These are phyloP conservation scores for Backusella parvicylindrica DNA, from an alignment of 192 early-diverging fungal genomes.

Conservation along the genomic window DNA sequence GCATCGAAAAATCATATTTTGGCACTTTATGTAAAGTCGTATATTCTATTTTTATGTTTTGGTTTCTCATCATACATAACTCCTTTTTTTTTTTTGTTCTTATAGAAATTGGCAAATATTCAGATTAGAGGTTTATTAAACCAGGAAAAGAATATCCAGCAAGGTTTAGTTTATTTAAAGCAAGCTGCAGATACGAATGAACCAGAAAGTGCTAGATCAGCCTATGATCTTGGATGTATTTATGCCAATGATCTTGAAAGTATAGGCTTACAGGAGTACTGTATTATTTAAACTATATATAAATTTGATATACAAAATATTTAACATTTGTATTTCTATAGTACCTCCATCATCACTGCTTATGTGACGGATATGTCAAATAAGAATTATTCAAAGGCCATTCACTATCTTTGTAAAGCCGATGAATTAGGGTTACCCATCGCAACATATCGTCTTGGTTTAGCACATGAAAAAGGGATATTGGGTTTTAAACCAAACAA, in stretches of 20 bases:
- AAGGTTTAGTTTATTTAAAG: slow-evolving; percentile 82
- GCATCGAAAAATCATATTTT: slow-evolving; percentile 63
- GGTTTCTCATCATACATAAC: neutral
- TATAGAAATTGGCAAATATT: slow-evolving; percentile 72
- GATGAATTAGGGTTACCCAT: slow-evolving; percentile 67
- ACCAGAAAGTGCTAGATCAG: slow-evolving; percentile 68
- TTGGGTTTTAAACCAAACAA: slow-evolving; percentile 64
- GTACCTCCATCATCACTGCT: neutral
- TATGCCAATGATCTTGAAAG: slow-evolving; percentile 65
- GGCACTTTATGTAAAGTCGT: slow-evolving; percentile 53
- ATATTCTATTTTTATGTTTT: neutral
- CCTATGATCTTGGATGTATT: slow-evolving; percentile 76
- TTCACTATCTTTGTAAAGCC: slow-evolving; percentile 69
- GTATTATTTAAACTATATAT: neutral
- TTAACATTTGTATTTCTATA: neutral
- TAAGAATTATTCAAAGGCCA: slow-evolving; percentile 57
- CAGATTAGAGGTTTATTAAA: slow-evolving; percentile 73
- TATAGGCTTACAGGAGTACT: slow-evolving; percentile 37
- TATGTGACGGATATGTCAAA: slow-evolving; percentile 33
- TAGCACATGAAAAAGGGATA: slow-evolving; percentile 76
- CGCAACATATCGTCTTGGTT: slow-evolving; percentile 75
- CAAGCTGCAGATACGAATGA: slow-evolving; percentile 55
- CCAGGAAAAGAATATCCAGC: slow-evolving; percentile 65
- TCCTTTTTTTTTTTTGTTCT: neutral
- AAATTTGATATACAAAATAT: neutral